Evolutionary conservation across 2,329 filamentous ascomycete species (phyloP).

Genomic region (Ascochyta clinopodiicola): DNA sequence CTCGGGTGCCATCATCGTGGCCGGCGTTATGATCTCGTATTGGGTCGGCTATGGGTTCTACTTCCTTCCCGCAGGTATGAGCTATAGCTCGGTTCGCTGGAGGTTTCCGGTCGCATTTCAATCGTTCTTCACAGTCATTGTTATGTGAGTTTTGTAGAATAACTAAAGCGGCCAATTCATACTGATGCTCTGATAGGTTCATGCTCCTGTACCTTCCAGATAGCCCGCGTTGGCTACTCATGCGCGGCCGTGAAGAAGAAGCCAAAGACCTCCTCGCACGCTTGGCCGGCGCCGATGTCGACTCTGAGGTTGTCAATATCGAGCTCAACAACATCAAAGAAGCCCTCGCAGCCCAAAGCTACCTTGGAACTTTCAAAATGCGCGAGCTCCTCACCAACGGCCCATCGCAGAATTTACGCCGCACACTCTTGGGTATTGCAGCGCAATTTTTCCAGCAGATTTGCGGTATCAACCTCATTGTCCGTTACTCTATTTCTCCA

Average conservation of each 20-base stretch:
- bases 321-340: slow-evolving; percentile 47
- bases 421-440: slow-evolving; percentile 51
- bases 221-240: slow-evolving; percentile 57
- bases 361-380: slow-evolving; percentile 63
- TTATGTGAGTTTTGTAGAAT: slow-evolving; percentile 29
- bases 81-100: slow-evolving; percentile 42
- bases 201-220: slow-evolving; percentile 51
- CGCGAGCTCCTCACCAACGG: slow-evolving; percentile 24
- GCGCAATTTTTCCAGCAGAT: slow-evolving; percentile 56
- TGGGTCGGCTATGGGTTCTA: slow-evolving; percentile 53
- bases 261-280: slow-evolving; percentile 42
- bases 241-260: slow-evolving; percentile 59
- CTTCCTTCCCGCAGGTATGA: slow-evolving; percentile 50
- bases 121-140: slow-evolving; percentile 63
- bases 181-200: slow-evolving; percentile 40
- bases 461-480: slow-evolving; percentile 46
- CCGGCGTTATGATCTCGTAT: slow-evolving; percentile 53
- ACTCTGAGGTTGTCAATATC: slow-evolving; percentile 43
- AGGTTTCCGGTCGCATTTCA: slow-evolving; percentile 62
- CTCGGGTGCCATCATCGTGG: slow-evolving; percentile 53
- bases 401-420: slow-evolving; percentile 53
- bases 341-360: slow-evolving; percentile 42
- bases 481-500: not conserved
- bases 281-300: slow-evolving; percentile 46
- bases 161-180: too few species aligned